phyloP scores from a whole-genome alignment of 352 stramenopile species.

The Pythium grandisporangium region DNA sequence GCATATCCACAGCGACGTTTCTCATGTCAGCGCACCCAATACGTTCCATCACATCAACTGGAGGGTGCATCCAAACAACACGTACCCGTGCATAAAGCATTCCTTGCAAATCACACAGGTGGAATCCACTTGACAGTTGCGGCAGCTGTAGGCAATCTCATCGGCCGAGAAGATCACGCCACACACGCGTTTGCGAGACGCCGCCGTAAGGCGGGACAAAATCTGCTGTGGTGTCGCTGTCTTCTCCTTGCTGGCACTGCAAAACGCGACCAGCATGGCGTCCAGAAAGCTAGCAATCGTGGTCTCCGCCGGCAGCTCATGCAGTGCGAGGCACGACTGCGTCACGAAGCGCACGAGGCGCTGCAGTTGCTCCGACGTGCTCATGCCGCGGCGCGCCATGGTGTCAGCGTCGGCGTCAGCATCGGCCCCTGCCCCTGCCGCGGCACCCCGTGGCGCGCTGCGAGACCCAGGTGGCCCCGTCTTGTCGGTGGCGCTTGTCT shows the following conservation, averaged over 20 bases:
- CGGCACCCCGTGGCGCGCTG: no score
- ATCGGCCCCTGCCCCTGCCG: no score
- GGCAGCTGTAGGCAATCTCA: constrained; percentile 84
- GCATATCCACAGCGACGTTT: no score
- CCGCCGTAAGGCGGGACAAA: constrained; percentile 46
- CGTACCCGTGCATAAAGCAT: constrained; percentile 74
- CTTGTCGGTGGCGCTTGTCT: not conserved
- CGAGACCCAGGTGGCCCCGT: no score
- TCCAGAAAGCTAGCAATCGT: constrained; percentile 25
- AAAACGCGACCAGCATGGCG: constrained; percentile 43
- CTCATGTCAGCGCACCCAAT: no score
- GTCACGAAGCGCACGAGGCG: constrained; percentile 38
- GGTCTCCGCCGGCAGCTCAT: constrained; percentile 6
- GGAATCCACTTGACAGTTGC: constrained; percentile 79
- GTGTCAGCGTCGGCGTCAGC: no score
- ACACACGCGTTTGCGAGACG: constrained; percentile 65
- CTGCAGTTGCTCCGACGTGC: constrained; percentile 15
- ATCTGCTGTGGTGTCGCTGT: constrained; percentile 33
- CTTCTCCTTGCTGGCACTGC: constrained; percentile 41
- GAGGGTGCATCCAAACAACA: not conserved
- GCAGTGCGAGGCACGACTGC: constrained; percentile 24
- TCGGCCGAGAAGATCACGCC: constrained; percentile 79
- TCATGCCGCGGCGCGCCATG: constrained; percentile 16
- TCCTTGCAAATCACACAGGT: constrained; percentile 84
- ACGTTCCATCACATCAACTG: not conserved